Evolutionary conservation across 2,329 filamentous ascomycete species (phyloP), one percentile per base, ranked within the genome.

Genomic region (Pestalotiopsis fici): DNA sequence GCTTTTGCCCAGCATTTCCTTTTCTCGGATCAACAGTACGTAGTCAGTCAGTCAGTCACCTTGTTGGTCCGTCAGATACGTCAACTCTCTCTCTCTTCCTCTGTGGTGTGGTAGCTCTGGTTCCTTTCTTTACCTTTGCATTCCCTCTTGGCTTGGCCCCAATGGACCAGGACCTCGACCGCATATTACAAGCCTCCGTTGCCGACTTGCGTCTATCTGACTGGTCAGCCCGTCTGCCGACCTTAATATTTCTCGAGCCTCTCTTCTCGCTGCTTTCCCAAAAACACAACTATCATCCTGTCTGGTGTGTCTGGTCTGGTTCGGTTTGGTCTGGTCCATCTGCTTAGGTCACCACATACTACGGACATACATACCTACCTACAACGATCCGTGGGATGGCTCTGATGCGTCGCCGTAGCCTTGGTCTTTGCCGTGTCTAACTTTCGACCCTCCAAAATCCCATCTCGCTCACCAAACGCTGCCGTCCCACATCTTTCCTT

Each of bases 401-500:
- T 65, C 54, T 65, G 63, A 65, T 65, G 54, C 21, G 63, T 65
- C 50, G 63, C 63, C 63, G 63, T 65, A 54, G 63, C 63, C 54
- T 65, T 50, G 27, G 54, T 59, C 63, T 31, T 65, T 23, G 63
- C 50, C 50, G 50, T 65, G 63, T 65, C 63, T 65, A 65, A 65
- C 39, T 65, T 65, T 65, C 50, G 47, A 54, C 66, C 64, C 68
- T 43, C 59, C 65, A 65, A 71, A 66, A 66, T 70, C 67, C 66
- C 65, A 56, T 67, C 68, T 68, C 62, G 65, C 55, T 66, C 65
- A 67, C 56, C 66, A 23, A 50, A 62, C 59, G 57, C 57, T 31
- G 27, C 65, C 57, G 64, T 62, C 55, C 64, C 64, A 66, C 66
- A 70, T 65, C 65, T 70, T 70, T 67, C 65, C 66, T 71, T 69